Evolutionary conservation across 805 yeast species (phyloP).

Genomic region (Candida cerambycidarum): DNA sequence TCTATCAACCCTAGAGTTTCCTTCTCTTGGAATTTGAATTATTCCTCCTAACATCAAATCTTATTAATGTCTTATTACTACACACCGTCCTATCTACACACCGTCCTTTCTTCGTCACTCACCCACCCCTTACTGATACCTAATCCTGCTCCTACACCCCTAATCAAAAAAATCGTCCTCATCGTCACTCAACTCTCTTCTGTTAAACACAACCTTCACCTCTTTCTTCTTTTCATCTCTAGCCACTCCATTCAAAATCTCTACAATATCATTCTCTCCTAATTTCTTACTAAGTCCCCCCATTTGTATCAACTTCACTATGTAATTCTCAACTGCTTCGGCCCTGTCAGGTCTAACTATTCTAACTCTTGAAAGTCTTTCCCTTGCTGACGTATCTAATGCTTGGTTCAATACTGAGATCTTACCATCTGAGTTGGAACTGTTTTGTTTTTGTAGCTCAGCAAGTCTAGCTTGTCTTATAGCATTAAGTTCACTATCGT

Average conservation of each 20-base stretch:
- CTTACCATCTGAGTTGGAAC: slow-evolving; percentile 38
- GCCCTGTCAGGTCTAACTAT: slow-evolving; percentile 93
- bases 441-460: slow-evolving; percentile 61
- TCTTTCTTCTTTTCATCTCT: slow-evolving; percentile 61
- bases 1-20: no score
- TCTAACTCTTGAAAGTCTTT: slow-evolving; percentile 79
- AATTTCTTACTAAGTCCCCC: slow-evolving; percentile 77
- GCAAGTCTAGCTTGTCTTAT: slow-evolving; percentile 90
- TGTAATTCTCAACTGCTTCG: slow-evolving; percentile 77
- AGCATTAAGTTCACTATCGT: slow-evolving; percentile 82
- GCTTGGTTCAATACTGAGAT: slow-evolving; percentile 58
- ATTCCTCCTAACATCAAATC: no score
- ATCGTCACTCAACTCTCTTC: slow-evolving; percentile 39
- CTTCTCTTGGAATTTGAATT: no score
- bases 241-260: slow-evolving; percentile 78
- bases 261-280: slow-evolving; percentile 80
- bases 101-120: no score
- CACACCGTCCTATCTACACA: no score
- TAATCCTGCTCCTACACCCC: no score
- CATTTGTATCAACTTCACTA: slow-evolving; percentile 66
- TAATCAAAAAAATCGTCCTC: slow-evolving; percentile 36
- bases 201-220: slow-evolving; percentile 61
- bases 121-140: no score
- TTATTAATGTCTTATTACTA: no score
- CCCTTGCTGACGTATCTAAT: slow-evolving; percentile 80